phyloP scores from a whole-genome alignment of 2,329 filamentous ascomycete genomes.

The Stromatinia cepivora region DNA sequence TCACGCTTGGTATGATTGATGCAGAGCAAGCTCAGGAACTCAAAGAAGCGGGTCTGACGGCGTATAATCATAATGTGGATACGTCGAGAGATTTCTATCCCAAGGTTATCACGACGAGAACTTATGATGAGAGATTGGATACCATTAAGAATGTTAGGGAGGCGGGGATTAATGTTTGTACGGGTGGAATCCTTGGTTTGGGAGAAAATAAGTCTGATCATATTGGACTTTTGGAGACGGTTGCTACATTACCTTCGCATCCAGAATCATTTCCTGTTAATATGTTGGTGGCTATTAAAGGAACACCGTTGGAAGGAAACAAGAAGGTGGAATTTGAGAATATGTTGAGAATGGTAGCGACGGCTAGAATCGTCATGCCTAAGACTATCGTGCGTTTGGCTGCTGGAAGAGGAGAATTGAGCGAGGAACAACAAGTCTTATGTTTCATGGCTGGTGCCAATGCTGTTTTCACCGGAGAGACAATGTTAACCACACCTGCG shows the following conservation, averaged over 20 bases:
- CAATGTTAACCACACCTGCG: constrained; percentile 91
- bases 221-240: constrained; percentile 79
- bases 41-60: constrained; percentile 80
- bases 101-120: constrained; percentile 78
- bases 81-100: constrained; percentile 89
- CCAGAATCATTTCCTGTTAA: constrained; percentile 93
- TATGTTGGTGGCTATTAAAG: constrained; percentile 85
- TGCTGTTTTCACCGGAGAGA: constrained; percentile 93
- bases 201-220: constrained; percentile 79
- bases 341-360: constrained; percentile 79
- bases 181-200: constrained; percentile 82
- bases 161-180: constrained; percentile 87
- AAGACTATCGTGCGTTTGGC: constrained; percentile 84
- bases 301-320: constrained; percentile 77
- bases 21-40: constrained; percentile 76
- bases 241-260: constrained; percentile 76
- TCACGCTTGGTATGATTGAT: constrained; percentile 94
- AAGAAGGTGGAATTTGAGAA: constrained; percentile 74
- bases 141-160: constrained; percentile 79
- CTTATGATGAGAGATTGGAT: constrained; percentile 81
- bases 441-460: constrained; percentile 92
- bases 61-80: constrained; percentile 94
- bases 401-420: constrained; percentile 79
- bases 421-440: constrained; percentile 83
- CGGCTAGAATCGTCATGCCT: constrained; percentile 80